phyloP scores from a whole-genome alignment of 352 stramenopile species.

The Pythium dissimile region DNA sequence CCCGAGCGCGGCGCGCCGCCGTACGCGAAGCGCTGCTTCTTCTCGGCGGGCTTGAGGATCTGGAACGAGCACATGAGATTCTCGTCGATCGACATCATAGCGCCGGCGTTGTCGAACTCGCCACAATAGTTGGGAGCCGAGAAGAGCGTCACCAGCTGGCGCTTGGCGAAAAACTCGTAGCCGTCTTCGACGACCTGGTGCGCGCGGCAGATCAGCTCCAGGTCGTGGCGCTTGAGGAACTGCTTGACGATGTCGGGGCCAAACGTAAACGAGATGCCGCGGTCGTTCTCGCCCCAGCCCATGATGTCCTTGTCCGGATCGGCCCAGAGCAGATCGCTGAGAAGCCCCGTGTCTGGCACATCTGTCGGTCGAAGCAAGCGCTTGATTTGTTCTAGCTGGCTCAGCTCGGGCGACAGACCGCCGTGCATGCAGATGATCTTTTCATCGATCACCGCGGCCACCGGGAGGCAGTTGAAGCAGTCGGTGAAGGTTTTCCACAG shows the following conservation, averaged over 20 bases:
- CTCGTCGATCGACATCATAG: slow-evolving; percentile 78
- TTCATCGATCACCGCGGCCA: slow-evolving; percentile 98
- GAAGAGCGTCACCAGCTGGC: slow-evolving; percentile 89
- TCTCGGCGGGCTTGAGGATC: slow-evolving; percentile 73
- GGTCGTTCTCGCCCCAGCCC: slow-evolving; percentile 98
- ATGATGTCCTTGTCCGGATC: slow-evolving; percentile 99
- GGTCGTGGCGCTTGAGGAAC: slow-evolving; percentile 96
- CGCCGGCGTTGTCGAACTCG: slow-evolving; percentile 74
- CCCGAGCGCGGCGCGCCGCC: slow-evolving; percentile 24
- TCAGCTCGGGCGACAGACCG: slow-evolving; percentile 94
- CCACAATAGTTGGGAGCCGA: slow-evolving; percentile 91
- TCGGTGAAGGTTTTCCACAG: slow-evolving; percentile 98
- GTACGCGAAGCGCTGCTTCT: slow-evolving; percentile 79
- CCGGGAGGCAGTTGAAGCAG: slow-evolving; percentile 87
- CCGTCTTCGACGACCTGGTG: slow-evolving; percentile 75
- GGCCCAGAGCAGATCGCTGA: slow-evolving; percentile 97
- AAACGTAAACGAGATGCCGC: slow-evolving; percentile 98
- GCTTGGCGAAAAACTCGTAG: slow-evolving; percentile 70
- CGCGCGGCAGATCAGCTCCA: slow-evolving; percentile 88
- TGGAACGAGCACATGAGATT: slow-evolving; percentile 76
- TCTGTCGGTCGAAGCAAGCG: slow-evolving; percentile 91
- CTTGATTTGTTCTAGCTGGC: slow-evolving; percentile 93
- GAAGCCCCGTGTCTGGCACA: slow-evolving; percentile 90
- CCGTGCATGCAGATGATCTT: slow-evolving; percentile 99
- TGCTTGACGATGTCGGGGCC: slow-evolving; percentile 97